A percentile compares a stretch with the other conserved stretches of the same genome.
phyloP scores from a whole-genome alignment of 2,329 filamentous ascomycete genomes.

The Lasiodiplodia theobromae region DNA sequence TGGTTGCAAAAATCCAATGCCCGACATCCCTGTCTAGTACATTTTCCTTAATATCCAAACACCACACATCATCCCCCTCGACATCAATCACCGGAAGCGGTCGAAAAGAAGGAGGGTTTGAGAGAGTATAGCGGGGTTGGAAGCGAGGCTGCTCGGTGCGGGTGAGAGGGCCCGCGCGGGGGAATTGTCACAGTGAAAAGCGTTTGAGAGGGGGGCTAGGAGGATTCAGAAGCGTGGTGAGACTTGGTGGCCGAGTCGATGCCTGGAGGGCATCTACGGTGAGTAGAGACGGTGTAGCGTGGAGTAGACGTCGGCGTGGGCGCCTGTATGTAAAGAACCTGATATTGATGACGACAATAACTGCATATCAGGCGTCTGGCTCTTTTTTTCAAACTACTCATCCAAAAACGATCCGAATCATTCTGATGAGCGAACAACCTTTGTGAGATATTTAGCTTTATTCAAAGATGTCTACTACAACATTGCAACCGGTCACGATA shows the following conservation, averaged over 20 bases:
- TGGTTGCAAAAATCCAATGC: neutral
- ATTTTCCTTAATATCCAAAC: conserved; percentile 21
- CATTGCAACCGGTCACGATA: neutral
- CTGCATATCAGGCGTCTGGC: conserved; percentile 22
- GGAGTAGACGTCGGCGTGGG: neutral
- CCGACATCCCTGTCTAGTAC: neutral
- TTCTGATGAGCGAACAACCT: neutral
- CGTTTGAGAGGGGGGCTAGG: neutral
- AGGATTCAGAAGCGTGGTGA: neutral
- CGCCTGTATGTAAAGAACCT: conserved; percentile 24
- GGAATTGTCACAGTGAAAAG: neutral
- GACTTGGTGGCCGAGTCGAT: neutral
- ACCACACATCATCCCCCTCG: neutral
- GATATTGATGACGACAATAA: conserved; percentile 27
- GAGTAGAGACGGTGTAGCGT: neutral
- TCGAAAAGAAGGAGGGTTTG: neutral
- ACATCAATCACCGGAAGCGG: conserved; percentile 12
- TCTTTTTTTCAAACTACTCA: neutral
- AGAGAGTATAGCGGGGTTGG: neutral
- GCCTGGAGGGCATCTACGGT: neutral
- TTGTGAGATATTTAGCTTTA: neutral
- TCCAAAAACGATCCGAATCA: conserved; percentile 2
- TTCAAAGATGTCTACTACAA: neutral
- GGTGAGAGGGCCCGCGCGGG: neutral
- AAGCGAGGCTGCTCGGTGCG: neutral